Percentiles rank a stretch among this genome's conserved stretches.
Evolutionary conservation across 495 filamentous ascomycete genomes (phyloP).

Genomic region (Hypoxylon crocopeplum): DNA sequence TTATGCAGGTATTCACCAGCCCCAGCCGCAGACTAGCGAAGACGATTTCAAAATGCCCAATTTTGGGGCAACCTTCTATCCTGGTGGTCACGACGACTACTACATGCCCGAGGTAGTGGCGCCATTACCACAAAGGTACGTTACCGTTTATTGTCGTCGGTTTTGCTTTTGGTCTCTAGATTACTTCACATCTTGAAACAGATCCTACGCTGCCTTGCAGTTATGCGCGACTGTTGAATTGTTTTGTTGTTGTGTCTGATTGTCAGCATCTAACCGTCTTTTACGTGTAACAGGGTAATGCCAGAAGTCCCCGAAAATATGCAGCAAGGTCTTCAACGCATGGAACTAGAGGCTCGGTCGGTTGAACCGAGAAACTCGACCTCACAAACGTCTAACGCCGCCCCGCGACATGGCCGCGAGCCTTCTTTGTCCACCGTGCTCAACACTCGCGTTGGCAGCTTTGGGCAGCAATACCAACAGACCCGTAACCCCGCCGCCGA

Average conservation of each 20-base stretch:
- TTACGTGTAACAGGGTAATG: constrained; percentile 55
- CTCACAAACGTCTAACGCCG: constrained; percentile 30
- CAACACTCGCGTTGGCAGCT: constrained; percentile 36
- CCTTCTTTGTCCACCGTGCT: constrained; percentile 41
- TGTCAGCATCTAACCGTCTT: constrained; percentile 2
- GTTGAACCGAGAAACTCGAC: constrained; percentile 45
- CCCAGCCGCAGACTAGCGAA: constrained; percentile 43
- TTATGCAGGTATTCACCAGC: constrained; percentile 50
- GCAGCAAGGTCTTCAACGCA: constrained; percentile 85
- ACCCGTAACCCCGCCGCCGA: constrained; percentile 27
- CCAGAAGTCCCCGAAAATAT: constrained; percentile 75
- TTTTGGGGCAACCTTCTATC: constrained; percentile 87
- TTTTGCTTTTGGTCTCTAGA: background rate
- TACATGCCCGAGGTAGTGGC: constrained; percentile 69
- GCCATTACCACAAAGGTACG: constrained; percentile 89
- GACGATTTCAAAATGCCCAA: constrained; percentile 56
- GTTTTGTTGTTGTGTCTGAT: constrained; percentile 26
- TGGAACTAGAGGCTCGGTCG: constrained; percentile 79
- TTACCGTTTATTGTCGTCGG: constrained; percentile 16
- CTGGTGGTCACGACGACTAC: constrained; percentile 88
- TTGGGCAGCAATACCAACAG: constrained; percentile 44
- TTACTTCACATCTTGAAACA: background rate
- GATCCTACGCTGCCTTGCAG: background rate
- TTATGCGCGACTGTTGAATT: background rate
- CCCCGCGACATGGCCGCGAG: constrained; percentile 44